Evolutionary conservation across 352 stramenopile species (phyloP).

Genomic region (Phytophthora megakarya): DNA sequence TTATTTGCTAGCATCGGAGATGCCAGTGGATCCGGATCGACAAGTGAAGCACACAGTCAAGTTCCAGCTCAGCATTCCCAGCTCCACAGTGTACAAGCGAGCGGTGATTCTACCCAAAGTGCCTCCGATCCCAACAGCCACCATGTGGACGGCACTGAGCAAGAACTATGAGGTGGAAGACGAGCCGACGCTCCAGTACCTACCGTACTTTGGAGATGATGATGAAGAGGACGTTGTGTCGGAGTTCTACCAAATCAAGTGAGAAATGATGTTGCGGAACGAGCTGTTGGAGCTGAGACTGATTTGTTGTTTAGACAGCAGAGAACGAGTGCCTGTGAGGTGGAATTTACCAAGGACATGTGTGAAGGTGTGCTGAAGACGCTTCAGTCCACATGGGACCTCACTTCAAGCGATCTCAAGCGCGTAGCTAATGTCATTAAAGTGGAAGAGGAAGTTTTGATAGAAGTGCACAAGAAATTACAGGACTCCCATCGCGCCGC

Average conservation of each 20-base stretch:
- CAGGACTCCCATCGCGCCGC: slow-evolving; percentile 34
- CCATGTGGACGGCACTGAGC: slow-evolving; percentile 81
- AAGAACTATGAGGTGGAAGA: slow-evolving; percentile 90
- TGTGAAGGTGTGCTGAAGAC: slow-evolving; percentile 67
- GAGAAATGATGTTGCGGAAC: slow-evolving; percentile 10
- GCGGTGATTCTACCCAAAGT: slow-evolving; percentile 59
- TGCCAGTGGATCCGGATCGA: slow-evolving; percentile 24
- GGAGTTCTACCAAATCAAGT: slow-evolving; percentile 88
- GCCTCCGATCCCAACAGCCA: slow-evolving; percentile 52
- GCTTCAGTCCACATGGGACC: slow-evolving; percentile 74
- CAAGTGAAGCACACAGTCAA: slow-evolving; percentile 30
- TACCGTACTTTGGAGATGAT: slow-evolving; percentile 81
- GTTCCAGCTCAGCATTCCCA: slow-evolving; percentile 34
- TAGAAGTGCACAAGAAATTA: slow-evolving; percentile 71
- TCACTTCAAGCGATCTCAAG: slow-evolving; percentile 58
- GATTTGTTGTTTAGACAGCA: slow-evolving; percentile 47
- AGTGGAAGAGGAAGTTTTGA: slow-evolving; percentile 68
- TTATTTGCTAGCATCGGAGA: slow-evolving; percentile 50
- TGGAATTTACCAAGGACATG: slow-evolving; percentile 79
- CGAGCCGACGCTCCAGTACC: slow-evolving; percentile 74
- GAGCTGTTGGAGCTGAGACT: not conserved
- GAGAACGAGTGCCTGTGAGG: slow-evolving; percentile 65
- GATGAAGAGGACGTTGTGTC: slow-evolving; percentile 85
- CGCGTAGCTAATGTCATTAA: slow-evolving; percentile 66
- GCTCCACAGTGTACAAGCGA: slow-evolving; percentile 35